Percentiles rank a stretch among this genome's conserved stretches.
phyloP scores from a whole-genome alignment of 306 rosid genomes.

The Astragalus membranaceus region DNA sequence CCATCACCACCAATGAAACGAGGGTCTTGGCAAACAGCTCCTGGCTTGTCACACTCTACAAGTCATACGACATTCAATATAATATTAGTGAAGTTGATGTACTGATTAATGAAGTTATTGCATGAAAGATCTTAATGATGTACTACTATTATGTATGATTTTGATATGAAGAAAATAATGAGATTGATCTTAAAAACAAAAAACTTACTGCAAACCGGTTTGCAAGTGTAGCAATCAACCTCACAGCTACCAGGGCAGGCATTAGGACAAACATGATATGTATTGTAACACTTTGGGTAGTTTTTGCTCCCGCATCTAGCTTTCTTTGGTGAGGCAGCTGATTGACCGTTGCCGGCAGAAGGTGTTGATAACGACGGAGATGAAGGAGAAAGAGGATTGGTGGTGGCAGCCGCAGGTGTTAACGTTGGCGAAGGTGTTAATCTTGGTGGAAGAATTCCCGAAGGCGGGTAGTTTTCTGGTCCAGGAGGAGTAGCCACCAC shows the following conservation, averaged over 20 bases:
- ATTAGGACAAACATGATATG: constrained; percentile 37
- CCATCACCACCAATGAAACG: too few species aligned
- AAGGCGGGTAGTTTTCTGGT: too few species aligned
- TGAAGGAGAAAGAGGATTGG: too few species aligned
- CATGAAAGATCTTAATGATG: too few species aligned
- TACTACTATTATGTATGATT: background rate
- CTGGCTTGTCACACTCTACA: constrained; percentile 27
- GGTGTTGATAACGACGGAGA: too few species aligned
- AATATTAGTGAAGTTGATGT: background rate
- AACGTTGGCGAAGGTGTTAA: background rate
- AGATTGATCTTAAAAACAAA: background rate
- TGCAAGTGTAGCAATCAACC: constrained; percentile 54
- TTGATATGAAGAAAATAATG: background rate
- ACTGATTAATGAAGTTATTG: background rate
- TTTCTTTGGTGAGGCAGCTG: background rate
- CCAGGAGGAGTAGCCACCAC: too few species aligned
- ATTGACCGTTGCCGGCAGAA: background rate
- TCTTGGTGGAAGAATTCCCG: too few species aligned
- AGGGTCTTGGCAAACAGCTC: constrained; percentile 15
- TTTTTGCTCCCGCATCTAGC: constrained; percentile 38
- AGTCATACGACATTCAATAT: background rate
- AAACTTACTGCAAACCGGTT: constrained; percentile 56
- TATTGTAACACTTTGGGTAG: constrained; percentile 33
- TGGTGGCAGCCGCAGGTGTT: too few species aligned
- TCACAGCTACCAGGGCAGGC: constrained; percentile 45